Evolutionary conservation across 1,284 basidiomycete species (phyloP), one percentile per base, ranked within the genome.

Genomic region (Sphaerobolus stellatus): DNA sequence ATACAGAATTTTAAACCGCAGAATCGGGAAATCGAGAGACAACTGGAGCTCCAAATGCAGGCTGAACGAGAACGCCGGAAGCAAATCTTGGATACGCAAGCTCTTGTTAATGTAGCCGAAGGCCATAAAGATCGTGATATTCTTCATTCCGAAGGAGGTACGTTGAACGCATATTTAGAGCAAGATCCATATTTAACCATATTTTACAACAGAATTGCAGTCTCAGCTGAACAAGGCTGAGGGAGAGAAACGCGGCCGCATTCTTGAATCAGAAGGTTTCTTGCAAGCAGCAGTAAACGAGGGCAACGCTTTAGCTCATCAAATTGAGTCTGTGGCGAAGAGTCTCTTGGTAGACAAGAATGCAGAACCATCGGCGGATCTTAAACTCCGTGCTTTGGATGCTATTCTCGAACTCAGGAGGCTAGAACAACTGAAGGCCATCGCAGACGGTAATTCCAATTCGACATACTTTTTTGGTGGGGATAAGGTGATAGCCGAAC

Each of bases 1-100:
- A 70, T 81, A 20, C 79, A 81, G 58, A 75, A 72, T 0, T 80
- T 80, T 70, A 71, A 78, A 51, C 78, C 78, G 4, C 75, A 75
- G 4, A 80, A 80, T 53, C 70, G 77, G 18, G 77, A 79, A 59
- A 76, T 80, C 9, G 78, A 80, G 66, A 58, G 58, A 66, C 79
- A 81, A 73, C 71, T 81, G 2, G 78, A 81, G 56, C 69, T 81
- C 8, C 78, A 80, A 62, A 80, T 81, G 78, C 77, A 80, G 62
- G 79, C 79, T 1, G 79, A 81, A 57, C 65, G 79, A 30, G 79
- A 81, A 56, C 61, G 79, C 16, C 68, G 79, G 25, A 81, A 81
- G 59, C 78, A 81, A 57, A 69, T 81, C 11, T 67, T 81, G n/a
- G 79, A 81, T 58, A 81, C 79, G 0, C 75, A 80, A 59, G 79